phyloP scores from a whole-genome alignment of 2,329 filamentous ascomycete species.

The Nothophaeocryptopus gaeumannii region DNA sequence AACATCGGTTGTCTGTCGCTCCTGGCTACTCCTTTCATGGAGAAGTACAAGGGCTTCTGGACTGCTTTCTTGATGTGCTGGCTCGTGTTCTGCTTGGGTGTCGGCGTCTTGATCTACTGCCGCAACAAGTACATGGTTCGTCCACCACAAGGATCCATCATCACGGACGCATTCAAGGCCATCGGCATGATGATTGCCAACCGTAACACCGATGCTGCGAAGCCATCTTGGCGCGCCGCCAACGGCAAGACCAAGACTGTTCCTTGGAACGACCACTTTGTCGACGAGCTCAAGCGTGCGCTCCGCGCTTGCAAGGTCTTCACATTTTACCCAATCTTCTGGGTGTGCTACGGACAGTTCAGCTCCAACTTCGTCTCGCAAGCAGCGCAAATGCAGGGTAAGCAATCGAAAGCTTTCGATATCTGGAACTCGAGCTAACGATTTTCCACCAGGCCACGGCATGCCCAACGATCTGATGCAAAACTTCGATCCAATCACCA shows the following conservation, averaged over 20 bases:
- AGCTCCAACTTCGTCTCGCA: conserved; percentile 49
- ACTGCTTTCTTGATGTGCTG: conserved; percentile 62
- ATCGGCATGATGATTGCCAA: conserved; percentile 55
- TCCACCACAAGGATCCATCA: conserved; percentile 60
- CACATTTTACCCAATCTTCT: conserved; percentile 48
- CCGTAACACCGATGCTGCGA: conserved; percentile 60
- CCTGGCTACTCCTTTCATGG: conserved; percentile 66
- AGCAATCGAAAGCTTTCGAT: background rate
- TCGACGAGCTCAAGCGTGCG: conserved; percentile 68
- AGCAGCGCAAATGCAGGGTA: conserved; percentile 46
- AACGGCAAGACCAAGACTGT: conserved; percentile 46
- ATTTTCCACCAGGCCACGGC: conserved; percentile 30
- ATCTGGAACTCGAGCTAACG: background rate
- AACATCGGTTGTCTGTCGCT: conserved; percentile 69
- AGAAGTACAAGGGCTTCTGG: conserved; percentile 65
- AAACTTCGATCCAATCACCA: conserved; percentile 47
- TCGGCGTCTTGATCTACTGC: conserved; percentile 50
- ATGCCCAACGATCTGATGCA: conserved; percentile 50
- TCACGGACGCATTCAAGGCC: conserved; percentile 63
- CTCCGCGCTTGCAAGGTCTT: conserved; percentile 69
- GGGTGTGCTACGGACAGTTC: conserved; percentile 41
- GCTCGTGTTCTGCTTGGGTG: conserved; percentile 61
- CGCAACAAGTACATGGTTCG: conserved; percentile 41
- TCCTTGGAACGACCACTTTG: conserved; percentile 66
- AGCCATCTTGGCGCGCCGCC: conserved; percentile 62